Conservation (phyloP, 2,329 filamentous ascomycete genomes). For the Sporothrix protearum region DNA sequence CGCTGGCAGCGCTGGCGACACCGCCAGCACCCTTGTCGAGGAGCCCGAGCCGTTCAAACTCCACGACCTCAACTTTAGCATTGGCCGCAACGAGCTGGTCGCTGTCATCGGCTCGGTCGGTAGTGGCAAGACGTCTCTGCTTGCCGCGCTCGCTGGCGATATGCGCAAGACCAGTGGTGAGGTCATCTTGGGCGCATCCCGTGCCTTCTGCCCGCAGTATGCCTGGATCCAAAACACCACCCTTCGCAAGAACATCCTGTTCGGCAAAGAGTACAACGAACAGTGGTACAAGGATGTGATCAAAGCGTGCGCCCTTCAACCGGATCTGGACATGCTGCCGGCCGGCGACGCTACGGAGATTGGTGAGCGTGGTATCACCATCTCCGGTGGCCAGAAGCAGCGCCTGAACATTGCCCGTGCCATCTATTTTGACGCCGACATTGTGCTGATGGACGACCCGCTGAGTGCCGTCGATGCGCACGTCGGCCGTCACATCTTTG, state of each 20-base stretch:
- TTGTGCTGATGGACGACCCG: slow-evolving; percentile 67
- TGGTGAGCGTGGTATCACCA: slow-evolving; percentile 90
- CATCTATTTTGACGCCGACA: slow-evolving; percentile 66
- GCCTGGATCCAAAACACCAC: slow-evolving; percentile 96
- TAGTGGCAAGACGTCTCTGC: slow-evolving; percentile 83
- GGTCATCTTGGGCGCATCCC: slow-evolving; percentile 69
- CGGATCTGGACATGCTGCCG: slow-evolving; percentile 91
- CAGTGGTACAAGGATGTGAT: slow-evolving; percentile 83
- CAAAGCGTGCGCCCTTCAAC: slow-evolving; percentile 76
- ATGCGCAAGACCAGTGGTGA: slow-evolving; percentile 81
- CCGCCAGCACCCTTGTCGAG: slow-evolving; percentile 55
- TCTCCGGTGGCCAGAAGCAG: slow-evolving; percentile 94
- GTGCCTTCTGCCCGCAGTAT: slow-evolving; percentile 93
- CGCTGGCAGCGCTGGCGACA: slow-evolving; percentile 47
- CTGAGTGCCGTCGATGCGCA: slow-evolving; percentile 67
- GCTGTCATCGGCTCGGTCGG: slow-evolving; percentile 88
- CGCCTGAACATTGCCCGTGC: slow-evolving; percentile 87
- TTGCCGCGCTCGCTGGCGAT: slow-evolving; percentile 86
- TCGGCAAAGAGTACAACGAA: slow-evolving; percentile 73
- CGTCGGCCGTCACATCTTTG: slow-evolving; percentile 75
- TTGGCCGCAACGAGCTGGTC: slow-evolving; percentile 71
- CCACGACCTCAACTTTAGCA: slow-evolving; percentile 61
- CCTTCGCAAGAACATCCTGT: slow-evolving; percentile 83
- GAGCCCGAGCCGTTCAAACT: slow-evolving; percentile 69
- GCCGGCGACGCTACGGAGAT: slow-evolving; percentile 87